phyloP scores from a whole-genome alignment of 192 early-diverging fungal genomes.

The Piromyces sp. region DNA sequence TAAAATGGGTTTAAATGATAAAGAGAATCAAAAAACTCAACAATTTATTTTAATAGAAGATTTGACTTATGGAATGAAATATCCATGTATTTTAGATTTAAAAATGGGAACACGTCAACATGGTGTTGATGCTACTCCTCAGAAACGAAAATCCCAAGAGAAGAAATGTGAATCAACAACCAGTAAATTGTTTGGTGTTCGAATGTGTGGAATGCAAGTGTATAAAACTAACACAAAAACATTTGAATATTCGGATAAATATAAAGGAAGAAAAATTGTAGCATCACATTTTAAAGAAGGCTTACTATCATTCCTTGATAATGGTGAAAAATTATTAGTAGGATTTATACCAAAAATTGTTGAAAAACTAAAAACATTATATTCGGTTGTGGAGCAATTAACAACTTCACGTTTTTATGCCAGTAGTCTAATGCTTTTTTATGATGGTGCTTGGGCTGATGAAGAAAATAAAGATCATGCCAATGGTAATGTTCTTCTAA shows the following conservation, averaged over 20 bases:
- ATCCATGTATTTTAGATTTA: slow-evolving; percentile 88
- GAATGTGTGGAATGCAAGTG: slow-evolving; percentile 96
- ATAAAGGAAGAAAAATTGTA: slow-evolving; percentile 76
- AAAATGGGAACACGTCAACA: slow-evolving; percentile 98
- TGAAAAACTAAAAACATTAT: slow-evolving; percentile 50
- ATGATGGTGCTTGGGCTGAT: slow-evolving; percentile 52
- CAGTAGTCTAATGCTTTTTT: slow-evolving; percentile 73
- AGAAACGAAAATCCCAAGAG: slow-evolving; percentile 75
- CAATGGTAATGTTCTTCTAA: background rate
- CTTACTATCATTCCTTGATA: slow-evolving; percentile 67
- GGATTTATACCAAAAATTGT: slow-evolving; percentile 70
- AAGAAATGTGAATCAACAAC: slow-evolving; percentile 85
- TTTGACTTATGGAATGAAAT: slow-evolving; percentile 40
- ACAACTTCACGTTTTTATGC: slow-evolving; percentile 80
- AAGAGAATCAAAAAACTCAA: background rate
- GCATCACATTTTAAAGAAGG: slow-evolving; percentile 57
- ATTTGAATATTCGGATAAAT: slow-evolving; percentile 86
- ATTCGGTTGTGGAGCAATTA: slow-evolving; percentile 56
- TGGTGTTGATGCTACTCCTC: slow-evolving; percentile 65
- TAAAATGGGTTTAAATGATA: background rate
- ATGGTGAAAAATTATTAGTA: slow-evolving; percentile 53
- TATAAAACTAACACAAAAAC: slow-evolving; percentile 55
- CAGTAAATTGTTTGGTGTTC: slow-evolving; percentile 74
- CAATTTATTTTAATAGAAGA: background rate
- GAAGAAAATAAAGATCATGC: background rate